A percentile compares a stretch with the other conserved stretches of the same genome.
Conservation (phyloP, 805 yeast genomes). For the Hanseniaspora occidentalis region DNA sequence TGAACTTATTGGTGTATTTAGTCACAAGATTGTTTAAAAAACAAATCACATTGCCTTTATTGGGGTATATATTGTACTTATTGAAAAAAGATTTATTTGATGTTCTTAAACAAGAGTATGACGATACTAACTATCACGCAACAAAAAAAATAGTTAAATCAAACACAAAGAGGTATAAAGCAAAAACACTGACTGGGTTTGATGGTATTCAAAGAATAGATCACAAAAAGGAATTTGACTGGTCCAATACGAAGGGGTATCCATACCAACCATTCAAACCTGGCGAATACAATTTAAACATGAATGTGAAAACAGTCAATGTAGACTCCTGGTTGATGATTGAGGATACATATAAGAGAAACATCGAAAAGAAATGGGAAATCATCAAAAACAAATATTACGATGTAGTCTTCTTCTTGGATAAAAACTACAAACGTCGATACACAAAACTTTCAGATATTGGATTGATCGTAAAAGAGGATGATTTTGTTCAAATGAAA, state of each 20-base stretch:
- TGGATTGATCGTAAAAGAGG: constrained; percentile 11
- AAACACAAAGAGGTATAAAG: background rate
- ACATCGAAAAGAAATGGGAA: constrained; percentile 28
- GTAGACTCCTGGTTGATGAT: constrained; percentile 47
- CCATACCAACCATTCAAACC: constrained; percentile 48
- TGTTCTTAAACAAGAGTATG: too few species aligned
- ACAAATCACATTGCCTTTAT: background rate
- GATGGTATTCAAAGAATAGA: background rate
- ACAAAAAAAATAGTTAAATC: background rate
- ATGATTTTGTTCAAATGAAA: constrained; percentile 13
- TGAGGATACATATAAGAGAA: constrained; percentile 44
- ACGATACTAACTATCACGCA: background rate
- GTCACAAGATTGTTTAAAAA: too few species aligned
- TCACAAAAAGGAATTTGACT: constrained; percentile 11
- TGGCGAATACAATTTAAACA: constrained; percentile 46
- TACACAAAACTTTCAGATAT: background rate
- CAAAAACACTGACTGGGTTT: background rate
- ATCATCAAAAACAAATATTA: constrained; percentile 9
- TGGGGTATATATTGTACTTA: background rate
- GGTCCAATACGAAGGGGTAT: constrained; percentile 32
- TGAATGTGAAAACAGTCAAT: constrained; percentile 41
- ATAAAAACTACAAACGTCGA: background rate
- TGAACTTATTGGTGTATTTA: too few species aligned
- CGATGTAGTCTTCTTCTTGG: constrained; percentile 12
- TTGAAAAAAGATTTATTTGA: background rate